Evolutionary conservation across 2,329 filamentous ascomycete genomes (phyloP).

Genomic region (Ilyonectria sp.): DNA sequence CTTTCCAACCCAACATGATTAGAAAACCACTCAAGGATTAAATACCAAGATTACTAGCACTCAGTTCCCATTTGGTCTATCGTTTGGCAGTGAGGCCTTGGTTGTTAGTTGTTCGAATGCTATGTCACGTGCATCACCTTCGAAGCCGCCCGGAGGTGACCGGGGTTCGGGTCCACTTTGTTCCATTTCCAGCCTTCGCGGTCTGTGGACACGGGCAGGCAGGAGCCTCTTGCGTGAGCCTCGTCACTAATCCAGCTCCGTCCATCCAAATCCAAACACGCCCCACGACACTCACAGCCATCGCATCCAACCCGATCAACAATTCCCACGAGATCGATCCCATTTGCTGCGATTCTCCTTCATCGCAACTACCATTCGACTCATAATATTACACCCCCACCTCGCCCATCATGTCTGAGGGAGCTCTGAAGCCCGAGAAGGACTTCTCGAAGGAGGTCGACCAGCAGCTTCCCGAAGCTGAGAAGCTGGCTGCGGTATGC

Average conservation of each 20-base stretch:
- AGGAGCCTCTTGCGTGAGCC: conserved; percentile 58
- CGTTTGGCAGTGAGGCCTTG: too few species aligned
- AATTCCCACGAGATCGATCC: conserved; percentile 21
- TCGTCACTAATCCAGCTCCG: conserved; percentile 51
- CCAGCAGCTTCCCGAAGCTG: conserved; percentile 89
- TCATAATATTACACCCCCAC: conserved; percentile 26
- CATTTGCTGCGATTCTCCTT: neutral
- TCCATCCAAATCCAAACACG: conserved; percentile 45
- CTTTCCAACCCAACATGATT: too few species aligned
- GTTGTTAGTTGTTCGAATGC: too few species aligned
- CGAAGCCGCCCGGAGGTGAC: neutral
- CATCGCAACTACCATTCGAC: conserved; percentile 4
- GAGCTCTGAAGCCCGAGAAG: conserved; percentile 93
- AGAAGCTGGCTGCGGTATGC: conserved; percentile 89
- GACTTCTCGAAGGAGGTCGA: conserved; percentile 98
- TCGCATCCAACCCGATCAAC: conserved; percentile 40
- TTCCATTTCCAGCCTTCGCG: conserved; percentile 37
- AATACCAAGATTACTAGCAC: too few species aligned
- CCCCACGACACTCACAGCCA: conserved; percentile 40
- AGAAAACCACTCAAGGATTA: too few species aligned
- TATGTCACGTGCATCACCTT: neutral
- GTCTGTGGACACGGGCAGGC: conserved; percentile 48
- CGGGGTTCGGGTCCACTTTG: conserved; percentile 24
- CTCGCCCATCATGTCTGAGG: conserved; percentile 79
- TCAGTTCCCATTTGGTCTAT: too few species aligned